Evolutionary conservation across 78 protist genomes (phyloP).

Genomic region (Trichosphaerium sp.): DNA sequence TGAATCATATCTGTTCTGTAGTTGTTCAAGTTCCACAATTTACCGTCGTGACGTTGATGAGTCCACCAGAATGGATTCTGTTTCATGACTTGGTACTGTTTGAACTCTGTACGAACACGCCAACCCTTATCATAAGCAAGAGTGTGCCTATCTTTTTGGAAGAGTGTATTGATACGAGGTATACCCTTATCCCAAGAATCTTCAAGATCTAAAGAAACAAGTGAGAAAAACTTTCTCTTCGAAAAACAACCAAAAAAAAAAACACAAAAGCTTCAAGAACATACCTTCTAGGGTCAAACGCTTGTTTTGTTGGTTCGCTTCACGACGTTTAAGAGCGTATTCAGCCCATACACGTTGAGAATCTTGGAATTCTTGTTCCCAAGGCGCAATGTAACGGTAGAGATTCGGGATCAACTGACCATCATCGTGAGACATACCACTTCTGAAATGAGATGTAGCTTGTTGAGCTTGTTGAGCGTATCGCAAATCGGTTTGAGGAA

Average conservation of each 20-base stretch:
- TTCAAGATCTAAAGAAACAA: no score
- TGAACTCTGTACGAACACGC: conserved; percentile 95
- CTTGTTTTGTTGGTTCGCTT: conserved; percentile 91
- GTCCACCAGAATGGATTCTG: conserved; percentile 99
- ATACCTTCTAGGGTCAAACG: conserved; percentile 97
- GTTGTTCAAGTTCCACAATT: conserved; percentile 97
- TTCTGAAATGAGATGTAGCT: conserved; percentile 94
- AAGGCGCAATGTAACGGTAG: conserved; percentile 94
- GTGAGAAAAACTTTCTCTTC: no score
- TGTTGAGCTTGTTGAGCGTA: conserved; percentile 87
- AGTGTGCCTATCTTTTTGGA: conserved; percentile 94
- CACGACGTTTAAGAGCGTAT: conserved; percentile 92
- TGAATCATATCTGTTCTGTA: conserved; percentile 99
- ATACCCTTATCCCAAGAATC: no score
- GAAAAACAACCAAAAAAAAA: neutral
- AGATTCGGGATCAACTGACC: conserved; percentile 98
- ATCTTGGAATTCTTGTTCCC: conserved; percentile 98
- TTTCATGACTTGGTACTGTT: conserved; percentile 84
- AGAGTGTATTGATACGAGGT: conserved; percentile 98
- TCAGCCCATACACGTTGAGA: conserved; percentile 98
- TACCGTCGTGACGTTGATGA: conserved; percentile 98
- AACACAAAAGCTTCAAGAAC: neutral
- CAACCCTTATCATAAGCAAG: conserved; percentile 98
- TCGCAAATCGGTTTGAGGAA: conserved; percentile 97
- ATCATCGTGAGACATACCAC: conserved; percentile 97